Conservation (phyloP, 345 rosid species). For the Bruguiera gymnorhiza region DNA sequence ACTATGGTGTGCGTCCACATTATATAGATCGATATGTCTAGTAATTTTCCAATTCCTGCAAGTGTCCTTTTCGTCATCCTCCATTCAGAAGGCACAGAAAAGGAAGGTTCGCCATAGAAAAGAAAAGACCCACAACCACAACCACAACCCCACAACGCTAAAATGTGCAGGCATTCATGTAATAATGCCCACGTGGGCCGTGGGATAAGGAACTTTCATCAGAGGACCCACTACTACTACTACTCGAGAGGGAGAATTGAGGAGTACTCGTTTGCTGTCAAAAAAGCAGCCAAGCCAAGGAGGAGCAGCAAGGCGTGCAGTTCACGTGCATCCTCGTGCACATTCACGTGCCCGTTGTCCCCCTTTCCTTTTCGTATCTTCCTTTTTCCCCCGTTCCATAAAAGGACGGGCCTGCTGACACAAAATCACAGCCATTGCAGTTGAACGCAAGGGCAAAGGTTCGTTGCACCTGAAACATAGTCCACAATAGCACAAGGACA, state of each 20-base stretch:
- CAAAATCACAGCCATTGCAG: not conserved
- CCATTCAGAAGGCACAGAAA: too few relatives aligned
- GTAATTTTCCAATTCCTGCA: too few relatives aligned
- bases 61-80: too few relatives aligned
- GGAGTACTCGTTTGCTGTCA: not conserved
- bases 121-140: not conserved
- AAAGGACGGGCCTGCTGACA: not conserved
- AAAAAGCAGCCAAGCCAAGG: not conserved
- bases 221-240: not conserved
- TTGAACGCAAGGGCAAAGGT: not conserved
- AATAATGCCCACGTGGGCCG: not conserved
- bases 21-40: too few relatives aligned
- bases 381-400: slow-evolving; percentile 2
- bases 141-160: not conserved
- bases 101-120: not conserved
- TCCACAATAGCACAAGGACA: not conserved
- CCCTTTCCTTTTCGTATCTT: slow-evolving; percentile 27
- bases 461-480: not conserved
- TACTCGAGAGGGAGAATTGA: not conserved
- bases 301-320: slow-evolving; percentile 26
- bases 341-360: slow-evolving; percentile 34
- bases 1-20: too few relatives aligned
- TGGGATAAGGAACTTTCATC: not conserved
- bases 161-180: not conserved
- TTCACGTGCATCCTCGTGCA: slow-evolving; percentile 46